phyloP scores from a whole-genome alignment of 2,329 filamentous ascomycete genomes.

The Aspergillus pseudoterreus region DNA sequence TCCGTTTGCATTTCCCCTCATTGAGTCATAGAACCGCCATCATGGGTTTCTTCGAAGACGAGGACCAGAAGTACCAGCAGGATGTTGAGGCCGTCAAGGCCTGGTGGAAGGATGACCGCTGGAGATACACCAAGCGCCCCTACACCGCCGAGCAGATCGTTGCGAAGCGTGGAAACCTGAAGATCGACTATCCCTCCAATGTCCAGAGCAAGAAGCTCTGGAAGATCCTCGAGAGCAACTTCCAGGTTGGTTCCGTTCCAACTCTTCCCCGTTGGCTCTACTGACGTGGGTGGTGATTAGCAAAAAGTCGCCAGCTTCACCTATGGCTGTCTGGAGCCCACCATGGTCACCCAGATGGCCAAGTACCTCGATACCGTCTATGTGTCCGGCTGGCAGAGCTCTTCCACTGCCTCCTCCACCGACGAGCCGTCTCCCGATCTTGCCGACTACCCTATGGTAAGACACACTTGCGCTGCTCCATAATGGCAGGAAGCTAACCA shows the following conservation, averaged over 20 bases:
- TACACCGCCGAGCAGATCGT: constrained; percentile 98
- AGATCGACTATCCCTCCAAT: constrained; percentile 89
- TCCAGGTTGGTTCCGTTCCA: constrained; percentile 58
- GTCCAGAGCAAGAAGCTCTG: constrained; percentile 89
- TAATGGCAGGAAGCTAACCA: constrained; percentile 10
- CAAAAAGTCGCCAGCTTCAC: constrained; percentile 85
- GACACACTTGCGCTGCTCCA: constrained; percentile 20
- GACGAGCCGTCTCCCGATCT: constrained; percentile 97
- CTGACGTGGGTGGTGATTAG: constrained; percentile 43
- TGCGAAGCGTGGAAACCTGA: constrained; percentile 85
- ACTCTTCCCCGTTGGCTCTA: not conserved
- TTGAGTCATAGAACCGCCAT: constrained; percentile 5
- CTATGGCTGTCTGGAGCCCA: constrained; percentile 94
- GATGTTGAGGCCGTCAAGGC: constrained; percentile 86
- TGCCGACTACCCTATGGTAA: constrained; percentile 90
- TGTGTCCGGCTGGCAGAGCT: constrained; percentile 98
- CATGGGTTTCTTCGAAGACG: constrained; percentile 55
- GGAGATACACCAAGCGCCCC: constrained; percentile 85
- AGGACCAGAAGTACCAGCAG: constrained; percentile 70
- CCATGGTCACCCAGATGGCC: constrained; percentile 99
- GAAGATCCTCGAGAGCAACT: constrained; percentile 81
- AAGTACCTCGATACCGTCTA: constrained; percentile 98
- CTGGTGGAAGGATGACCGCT: constrained; percentile 92
- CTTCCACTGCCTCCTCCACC: constrained; percentile 88
- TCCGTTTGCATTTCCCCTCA: not conserved